Conservation (phyloP, 257 asterid genomes). For the Henckelia pumila region DNA sequence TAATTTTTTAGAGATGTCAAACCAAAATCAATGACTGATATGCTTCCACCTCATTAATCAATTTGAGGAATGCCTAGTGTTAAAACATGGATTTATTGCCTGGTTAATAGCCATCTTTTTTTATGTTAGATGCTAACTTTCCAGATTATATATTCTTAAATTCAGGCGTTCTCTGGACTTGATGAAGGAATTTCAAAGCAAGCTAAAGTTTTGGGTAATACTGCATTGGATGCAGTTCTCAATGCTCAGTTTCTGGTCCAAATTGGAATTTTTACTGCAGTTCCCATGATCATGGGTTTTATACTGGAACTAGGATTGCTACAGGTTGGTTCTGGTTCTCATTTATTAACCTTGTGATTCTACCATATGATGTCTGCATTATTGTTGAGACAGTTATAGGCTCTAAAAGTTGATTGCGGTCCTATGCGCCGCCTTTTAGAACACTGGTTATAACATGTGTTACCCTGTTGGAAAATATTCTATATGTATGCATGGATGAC, state of each 20-base stretch:
- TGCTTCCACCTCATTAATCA: no score
- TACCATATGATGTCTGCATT: slow-evolving; percentile 3
- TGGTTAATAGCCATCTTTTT: slow-evolving; percentile 6
- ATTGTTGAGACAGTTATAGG: not conserved
- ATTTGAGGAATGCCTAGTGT: no score
- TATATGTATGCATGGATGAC: slow-evolving; percentile 14
- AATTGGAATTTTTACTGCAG: slow-evolving; percentile 95
- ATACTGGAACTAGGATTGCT: slow-evolving; percentile 86
- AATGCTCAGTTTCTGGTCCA: slow-evolving; percentile 98
- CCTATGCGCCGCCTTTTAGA: no score
- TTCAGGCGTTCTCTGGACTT: slow-evolving; percentile 95
- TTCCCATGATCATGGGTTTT: slow-evolving; percentile 96
- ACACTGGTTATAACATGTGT: not conserved
- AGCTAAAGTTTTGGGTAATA: slow-evolving; percentile 68
- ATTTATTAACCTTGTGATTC: slow-evolving; percentile 16
- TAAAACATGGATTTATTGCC: no score
- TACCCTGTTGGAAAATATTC: not conserved
- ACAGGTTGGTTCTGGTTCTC: slow-evolving; percentile 49
- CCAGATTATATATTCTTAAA: slow-evolving; percentile 8
- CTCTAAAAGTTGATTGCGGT: not conserved
- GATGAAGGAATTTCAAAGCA: slow-evolving; percentile 68
- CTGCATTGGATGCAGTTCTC: slow-evolving; percentile 77
- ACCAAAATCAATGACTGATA: no score
- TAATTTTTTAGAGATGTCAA: no score
- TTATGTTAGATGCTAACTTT: not conserved